Base-by-base conservation (phyloP, 345 rosid genomes). In the Rhizophora apiculata region DNA sequence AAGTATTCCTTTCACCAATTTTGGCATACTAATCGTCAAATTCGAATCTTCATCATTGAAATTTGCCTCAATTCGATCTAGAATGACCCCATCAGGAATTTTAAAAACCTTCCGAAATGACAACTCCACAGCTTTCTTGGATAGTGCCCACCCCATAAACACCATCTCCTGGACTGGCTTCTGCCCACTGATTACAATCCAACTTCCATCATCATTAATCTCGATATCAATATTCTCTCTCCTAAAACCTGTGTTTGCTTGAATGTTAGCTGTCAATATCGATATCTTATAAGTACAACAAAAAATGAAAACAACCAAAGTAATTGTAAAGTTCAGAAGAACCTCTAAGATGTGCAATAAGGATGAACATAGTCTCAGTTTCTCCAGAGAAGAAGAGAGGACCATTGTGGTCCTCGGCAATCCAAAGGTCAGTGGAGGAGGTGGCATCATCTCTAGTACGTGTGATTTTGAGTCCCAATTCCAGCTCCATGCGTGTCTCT, bases 311-410 rank as follows among this genome's bases (percentile, higher is more conserved):
- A 4, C 6, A 21, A 10, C 39, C n/a, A 9, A 6, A 22, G 10
- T 6, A 24, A 21, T 55, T 19, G 8, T 3, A 58, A 27, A 24
- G 21, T 6, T 18, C 18, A 54, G 22, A 30, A 4, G 30, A 63
- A 89, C 97, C 96, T 87, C 75, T 82, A 69, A 95, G 92, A 80
- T 91, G 82, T 30, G 82, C 86, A 69, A 84, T 75, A 76, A 94
- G 87, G 75, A 80, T 70, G 88, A 89, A 91, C 81, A 72, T 74
- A 46, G 82, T 74, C 18, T 89, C 86, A 2, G 92, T 94, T 83
- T 94, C 98, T 73, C 67, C 75, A 58, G 91, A 88, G 63, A 85
- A 70, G 76, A 91, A 88, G 63, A 89, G 49, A 43, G 87, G 88
- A 71, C 86, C 86, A 37, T 74, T 75, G 2, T 79, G 76, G 71